These are phyloP conservation scores for Coccomyxa sp. DNA, from an alignment of 139 green algal species.

Conservation along the genomic window DNA sequence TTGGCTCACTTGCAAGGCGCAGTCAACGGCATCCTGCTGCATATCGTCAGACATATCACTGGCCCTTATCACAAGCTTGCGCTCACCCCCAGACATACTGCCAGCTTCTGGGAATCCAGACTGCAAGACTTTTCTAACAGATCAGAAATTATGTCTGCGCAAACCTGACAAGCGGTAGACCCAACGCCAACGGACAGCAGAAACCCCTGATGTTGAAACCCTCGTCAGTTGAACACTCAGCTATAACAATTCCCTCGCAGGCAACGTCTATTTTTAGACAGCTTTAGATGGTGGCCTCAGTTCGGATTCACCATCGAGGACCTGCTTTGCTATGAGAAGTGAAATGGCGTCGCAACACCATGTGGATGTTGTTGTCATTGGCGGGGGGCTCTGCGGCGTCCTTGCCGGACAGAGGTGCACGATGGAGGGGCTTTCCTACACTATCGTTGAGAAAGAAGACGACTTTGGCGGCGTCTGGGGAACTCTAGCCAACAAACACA, in stretches of 20 bases:
- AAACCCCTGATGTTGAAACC: too few species aligned
- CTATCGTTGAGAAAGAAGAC: conserved; percentile 6
- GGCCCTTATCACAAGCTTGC: conserved; percentile 70
- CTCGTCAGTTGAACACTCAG: too few species aligned
- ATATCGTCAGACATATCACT: conserved; percentile 97
- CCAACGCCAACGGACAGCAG: too few species aligned
- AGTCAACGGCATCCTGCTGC: conserved; percentile 89
- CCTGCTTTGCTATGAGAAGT: neutral
- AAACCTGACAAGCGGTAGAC: too few species aligned
- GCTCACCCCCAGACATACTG: too few species aligned
- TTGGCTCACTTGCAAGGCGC: conserved; percentile 63
- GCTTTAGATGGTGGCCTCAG: too few species aligned
- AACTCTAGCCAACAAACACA: conserved; percentile 22
- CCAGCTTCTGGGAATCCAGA: too few species aligned
- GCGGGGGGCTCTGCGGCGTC: conserved; percentile 26
- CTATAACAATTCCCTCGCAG: too few species aligned
- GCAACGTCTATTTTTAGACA: too few species aligned
- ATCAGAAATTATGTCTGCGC: too few species aligned
- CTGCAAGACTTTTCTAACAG: too few species aligned
- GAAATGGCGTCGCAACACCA: neutral
- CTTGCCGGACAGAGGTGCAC: conserved; percentile 19
- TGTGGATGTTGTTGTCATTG: conserved; percentile 19
- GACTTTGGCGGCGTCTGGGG: conserved; percentile 22
- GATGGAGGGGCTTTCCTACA: conserved; percentile 1
- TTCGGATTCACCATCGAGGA: too few species aligned